A percentile compares a stretch with the other conserved stretches of the same genome.
Conservation (phyloP, 768 basidiomycete species). For the Agaricus blazei region DNA sequence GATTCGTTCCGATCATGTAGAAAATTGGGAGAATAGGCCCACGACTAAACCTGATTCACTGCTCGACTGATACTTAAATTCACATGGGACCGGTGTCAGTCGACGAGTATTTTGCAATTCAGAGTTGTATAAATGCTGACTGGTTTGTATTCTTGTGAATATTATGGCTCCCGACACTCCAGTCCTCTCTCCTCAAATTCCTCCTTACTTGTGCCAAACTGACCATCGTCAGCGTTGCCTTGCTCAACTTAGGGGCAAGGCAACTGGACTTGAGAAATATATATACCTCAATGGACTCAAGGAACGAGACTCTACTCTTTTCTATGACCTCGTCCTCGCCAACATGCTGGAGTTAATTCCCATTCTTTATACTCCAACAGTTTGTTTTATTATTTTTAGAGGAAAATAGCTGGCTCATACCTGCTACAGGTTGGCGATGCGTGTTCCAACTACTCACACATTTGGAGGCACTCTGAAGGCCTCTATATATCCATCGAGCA, state of each 20-base stretch:
- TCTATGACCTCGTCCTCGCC: constrained; percentile 57
- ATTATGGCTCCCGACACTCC: constrained; percentile 9
- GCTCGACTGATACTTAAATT: too few relatives aligned
- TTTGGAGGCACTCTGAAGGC: constrained; percentile 61
- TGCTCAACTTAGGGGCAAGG: constrained; percentile 52
- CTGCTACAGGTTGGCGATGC: constrained; percentile 58
- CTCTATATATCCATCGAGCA: constrained; percentile 60
- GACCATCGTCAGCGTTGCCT: constrained; percentile 55
- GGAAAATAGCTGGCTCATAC: constrained; percentile 4
- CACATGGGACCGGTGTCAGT: too few relatives aligned
- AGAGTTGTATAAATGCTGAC: constrained; percentile 22
- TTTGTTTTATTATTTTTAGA: constrained; percentile 29
- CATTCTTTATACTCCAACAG: constrained; percentile 71
- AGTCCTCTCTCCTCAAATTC: constrained; percentile 24
- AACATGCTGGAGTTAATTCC: constrained; percentile 67
- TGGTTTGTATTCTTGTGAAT: constrained; percentile 9
- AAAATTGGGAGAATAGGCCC: constrained; percentile 15
- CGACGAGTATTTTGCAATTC: background rate
- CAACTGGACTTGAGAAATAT: constrained; percentile 58
- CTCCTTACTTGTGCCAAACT: constrained; percentile 43
- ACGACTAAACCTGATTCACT: background rate
- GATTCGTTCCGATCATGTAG: constrained; percentile 22
- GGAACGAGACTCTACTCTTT: constrained; percentile 55
- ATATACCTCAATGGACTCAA: constrained; percentile 65
- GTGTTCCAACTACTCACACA: constrained; percentile 65